A percentile compares a stretch with the other conserved stretches of the same genome.
These are phyloP conservation scores for Primulina tabacum DNA, from an alignment of 257 asterid genomes.

Conservation along the genomic window DNA sequence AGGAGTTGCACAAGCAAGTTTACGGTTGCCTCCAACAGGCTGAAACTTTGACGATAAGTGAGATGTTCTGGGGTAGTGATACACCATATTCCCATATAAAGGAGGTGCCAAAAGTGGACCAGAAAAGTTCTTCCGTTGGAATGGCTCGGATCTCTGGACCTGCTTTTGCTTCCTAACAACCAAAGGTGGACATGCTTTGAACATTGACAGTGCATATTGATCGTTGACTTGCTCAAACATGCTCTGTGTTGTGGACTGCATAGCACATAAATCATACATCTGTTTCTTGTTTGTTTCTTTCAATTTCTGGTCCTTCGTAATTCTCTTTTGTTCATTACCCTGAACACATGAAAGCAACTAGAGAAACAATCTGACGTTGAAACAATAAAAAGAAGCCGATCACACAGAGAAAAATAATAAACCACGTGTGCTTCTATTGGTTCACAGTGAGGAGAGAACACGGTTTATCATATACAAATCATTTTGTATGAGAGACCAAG, in stretches of 20 bases:
- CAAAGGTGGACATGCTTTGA: slow-evolving; percentile 40
- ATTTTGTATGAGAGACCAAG: slow-evolving; percentile 1
- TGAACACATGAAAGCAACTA: slow-evolving; percentile 50
- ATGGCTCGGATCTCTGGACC: slow-evolving; percentile 24
- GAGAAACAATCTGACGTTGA: slow-evolving; percentile 48
- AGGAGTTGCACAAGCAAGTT: slow-evolving; percentile 29
- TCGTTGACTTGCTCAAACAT: slow-evolving; percentile 35
- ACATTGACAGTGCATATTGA: slow-evolving; percentile 39
- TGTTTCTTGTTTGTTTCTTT: slow-evolving; percentile 41
- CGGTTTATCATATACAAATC: slow-evolving; percentile 2
- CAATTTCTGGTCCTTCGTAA: slow-evolving; percentile 41
- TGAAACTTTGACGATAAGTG: slow-evolving; percentile 28
- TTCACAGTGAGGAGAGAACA: slow-evolving; percentile 10
- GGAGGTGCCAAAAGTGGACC: slow-evolving; percentile 48
- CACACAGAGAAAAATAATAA: slow-evolving; percentile 1
- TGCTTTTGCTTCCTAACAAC: slow-evolving; percentile 31
- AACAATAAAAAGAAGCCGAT: slow-evolving; percentile 20
- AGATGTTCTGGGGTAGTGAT: slow-evolving; percentile 38
- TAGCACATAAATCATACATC: slow-evolving; percentile 36
- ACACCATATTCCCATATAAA: slow-evolving; percentile 38
- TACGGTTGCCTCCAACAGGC: slow-evolving; percentile 24
- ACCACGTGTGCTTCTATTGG: slow-evolving; percentile 6
- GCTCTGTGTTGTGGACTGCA: slow-evolving; percentile 46
- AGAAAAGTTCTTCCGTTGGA: slow-evolving; percentile 40
- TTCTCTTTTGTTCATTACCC: slow-evolving; percentile 46